Base-by-base conservation (phyloP, 2,329 filamentous ascomycete genomes). In the Beauveria rudraprayagi region DNA sequence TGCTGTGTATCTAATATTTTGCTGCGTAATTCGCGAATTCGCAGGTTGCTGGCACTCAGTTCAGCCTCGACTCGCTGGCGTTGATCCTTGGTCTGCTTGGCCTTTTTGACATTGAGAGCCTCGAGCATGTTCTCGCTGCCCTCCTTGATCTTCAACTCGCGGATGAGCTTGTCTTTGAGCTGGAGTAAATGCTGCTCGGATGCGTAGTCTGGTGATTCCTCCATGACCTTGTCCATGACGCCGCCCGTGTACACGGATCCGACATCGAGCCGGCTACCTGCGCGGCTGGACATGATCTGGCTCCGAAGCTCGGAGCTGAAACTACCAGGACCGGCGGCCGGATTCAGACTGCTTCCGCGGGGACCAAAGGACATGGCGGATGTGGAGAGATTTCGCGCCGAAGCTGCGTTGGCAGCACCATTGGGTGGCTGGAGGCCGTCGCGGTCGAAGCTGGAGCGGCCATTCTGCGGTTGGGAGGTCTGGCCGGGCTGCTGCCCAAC, bases 71-170 rank as follows among this genome's bases (percentile, higher is more conserved):
- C 90, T 67, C 84, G 83, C 63, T 83, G 79, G 50, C 90, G 84
- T 71, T 93, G 90, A 63, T 93, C 93, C 71, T 92, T 95, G 65
- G 90, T 89, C 73, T 97, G 93, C 76, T 97, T 99, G 51, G 91
- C 89, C 73, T 96, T 97, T 76, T 99, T 99, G 50, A 87, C 84
- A 72, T 97, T 91, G 66, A 99, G 78, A 14, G 94, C 94, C 77
- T 99, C 94, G 44, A 99, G 80, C 84, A 99, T 87, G 72, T 99
- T 99, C 78, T 99, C 94, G 62, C 93, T 97, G 22, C 94, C 94
- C 69, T 93, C 90, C 75, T 96, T 97, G 72, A 99, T 97, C 80
- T 97, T 97, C 77, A 92, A 87, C 77, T 99, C 95, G 69, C 95
- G 93, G 67, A 92, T 93, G 65, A 99, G 88, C 70, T 88, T 85